These are phyloP conservation scores for Alternaria arbusti DNA, from an alignment of 2,329 filamentous ascomycete genomes.

Conservation along the genomic window DNA sequence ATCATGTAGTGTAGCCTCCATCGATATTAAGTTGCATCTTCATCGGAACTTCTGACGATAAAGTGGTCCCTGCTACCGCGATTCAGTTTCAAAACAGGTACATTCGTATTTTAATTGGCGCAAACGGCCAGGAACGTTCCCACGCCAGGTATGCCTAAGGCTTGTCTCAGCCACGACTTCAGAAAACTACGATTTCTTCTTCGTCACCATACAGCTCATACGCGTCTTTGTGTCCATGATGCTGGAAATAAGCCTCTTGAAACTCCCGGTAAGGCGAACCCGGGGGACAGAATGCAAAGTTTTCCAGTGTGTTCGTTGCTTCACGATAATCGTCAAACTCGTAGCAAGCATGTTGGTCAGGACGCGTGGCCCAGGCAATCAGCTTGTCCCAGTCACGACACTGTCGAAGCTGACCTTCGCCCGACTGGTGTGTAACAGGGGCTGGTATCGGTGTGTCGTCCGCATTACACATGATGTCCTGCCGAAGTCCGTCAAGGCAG, in stretches of 20 bases:
- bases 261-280: constrained; percentile 37
- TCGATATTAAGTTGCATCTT: constrained; percentile 7
- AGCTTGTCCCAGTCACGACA: constrained; percentile 45
- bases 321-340: constrained; percentile 45
- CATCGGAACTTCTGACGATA: constrained; percentile 4
- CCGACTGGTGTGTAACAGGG: constrained; percentile 27
- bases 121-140: not conserved
- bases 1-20: constrained; percentile 12
- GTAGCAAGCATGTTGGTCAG: constrained; percentile 42
- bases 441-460: constrained; percentile 47
- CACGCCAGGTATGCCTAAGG: no score
- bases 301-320: constrained; percentile 43
- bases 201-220: constrained; percentile 31
- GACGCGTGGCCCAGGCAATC: constrained; percentile 38
- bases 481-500: constrained; percentile 42
- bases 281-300: constrained; percentile 43
- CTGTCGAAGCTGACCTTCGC: constrained; percentile 37
- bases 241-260: constrained; percentile 41
- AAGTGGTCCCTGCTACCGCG: not conserved
- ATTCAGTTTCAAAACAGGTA: not conserved
- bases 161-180: not conserved
- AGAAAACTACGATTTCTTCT: constrained; percentile 27
- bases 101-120: constrained; percentile 1
- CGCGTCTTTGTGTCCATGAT: constrained; percentile 42
- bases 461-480: constrained; percentile 44